These are phyloP conservation scores for Phyllosticta citrichinensis DNA, from an alignment of 2,329 filamentous ascomycete species.

Conservation along the genomic window DNA sequence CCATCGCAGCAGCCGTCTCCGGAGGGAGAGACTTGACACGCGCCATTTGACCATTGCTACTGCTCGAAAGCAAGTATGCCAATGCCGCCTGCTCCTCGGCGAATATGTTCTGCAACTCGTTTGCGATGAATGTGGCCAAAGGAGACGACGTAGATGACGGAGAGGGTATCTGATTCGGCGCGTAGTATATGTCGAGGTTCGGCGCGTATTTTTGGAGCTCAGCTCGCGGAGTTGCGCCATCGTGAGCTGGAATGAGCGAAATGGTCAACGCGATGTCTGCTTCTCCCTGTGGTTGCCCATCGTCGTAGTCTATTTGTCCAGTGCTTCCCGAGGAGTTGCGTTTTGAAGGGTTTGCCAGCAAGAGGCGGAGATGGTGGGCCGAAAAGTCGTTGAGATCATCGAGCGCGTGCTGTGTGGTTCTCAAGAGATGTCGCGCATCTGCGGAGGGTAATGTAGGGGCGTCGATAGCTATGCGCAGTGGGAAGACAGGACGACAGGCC, in stretches of 20 bases:
- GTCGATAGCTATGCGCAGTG: conserved; percentile 70
- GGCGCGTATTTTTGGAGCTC: conserved; percentile 60
- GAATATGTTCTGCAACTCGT: conserved; percentile 68
- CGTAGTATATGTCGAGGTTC: conserved; percentile 68
- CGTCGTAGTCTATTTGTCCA: conserved; percentile 8
- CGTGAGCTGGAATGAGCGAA: conserved; percentile 55
- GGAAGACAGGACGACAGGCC: conserved; percentile 82
- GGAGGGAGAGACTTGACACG: conserved; percentile 43
- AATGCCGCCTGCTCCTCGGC: conserved; percentile 83
- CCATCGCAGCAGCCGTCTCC: conserved; percentile 43
- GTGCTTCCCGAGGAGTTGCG: conserved; percentile 24
- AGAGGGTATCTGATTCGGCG: conserved; percentile 56
- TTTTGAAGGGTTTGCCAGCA: conserved; percentile 38
- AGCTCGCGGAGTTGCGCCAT: conserved; percentile 42
- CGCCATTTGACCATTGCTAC: conserved; percentile 30
- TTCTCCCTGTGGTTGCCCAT: conserved; percentile 16
- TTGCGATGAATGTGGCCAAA: conserved; percentile 67
- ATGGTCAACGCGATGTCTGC: conserved; percentile 57
- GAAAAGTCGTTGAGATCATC: conserved; percentile 82
- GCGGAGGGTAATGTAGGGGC: conserved; percentile 53
- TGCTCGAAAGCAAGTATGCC: conserved; percentile 33
- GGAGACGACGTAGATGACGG: conserved; percentile 60
- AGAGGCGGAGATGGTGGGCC: conserved; percentile 68
- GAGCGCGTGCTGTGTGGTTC: conserved; percentile 73
- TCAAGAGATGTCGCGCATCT: conserved; percentile 64